Evolutionary conservation across 2,329 filamentous ascomycete species (phyloP).

Genomic region (Monosporascus sp.): DNA sequence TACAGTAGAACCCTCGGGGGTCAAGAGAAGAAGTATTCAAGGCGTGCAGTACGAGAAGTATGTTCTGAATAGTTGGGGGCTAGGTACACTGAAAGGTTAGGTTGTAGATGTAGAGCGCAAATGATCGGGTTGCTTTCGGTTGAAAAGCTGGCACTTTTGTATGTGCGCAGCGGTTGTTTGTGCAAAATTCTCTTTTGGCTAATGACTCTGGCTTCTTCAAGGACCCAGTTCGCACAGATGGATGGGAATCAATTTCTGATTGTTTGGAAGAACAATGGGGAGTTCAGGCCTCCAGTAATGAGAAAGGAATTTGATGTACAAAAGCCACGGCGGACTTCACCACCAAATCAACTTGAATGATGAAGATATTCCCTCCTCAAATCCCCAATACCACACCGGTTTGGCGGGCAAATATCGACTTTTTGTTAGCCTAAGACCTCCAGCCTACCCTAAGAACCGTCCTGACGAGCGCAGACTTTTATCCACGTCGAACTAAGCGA

Average conservation of each 20-base stretch:
- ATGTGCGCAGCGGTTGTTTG: slow-evolving; percentile 4
- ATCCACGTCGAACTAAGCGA: background rate
- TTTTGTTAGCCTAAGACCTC: background rate
- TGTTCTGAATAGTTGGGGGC: background rate
- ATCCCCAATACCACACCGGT: background rate
- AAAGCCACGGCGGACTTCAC: slow-evolving; percentile 25
- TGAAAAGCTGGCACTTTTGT: slow-evolving; percentile 17
- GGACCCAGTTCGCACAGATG: slow-evolving; percentile 26
- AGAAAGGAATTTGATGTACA: slow-evolving; percentile 28
- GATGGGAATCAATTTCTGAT: slow-evolving; percentile 31
- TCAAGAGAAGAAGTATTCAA: background rate
- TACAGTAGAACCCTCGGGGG: slow-evolving; percentile 8
- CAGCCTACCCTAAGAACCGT: background rate
- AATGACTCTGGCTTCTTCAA: slow-evolving; percentile 18
- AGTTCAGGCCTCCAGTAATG: slow-evolving; percentile 20
- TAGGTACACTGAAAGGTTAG: slow-evolving; percentile 1
- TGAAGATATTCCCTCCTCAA: slow-evolving; percentile 8
- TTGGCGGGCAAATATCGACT: background rate
- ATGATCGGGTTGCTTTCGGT: slow-evolving; percentile 6
- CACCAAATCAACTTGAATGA: slow-evolving; percentile 23
- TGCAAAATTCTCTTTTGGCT: slow-evolving; percentile 7
- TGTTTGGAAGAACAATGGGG: slow-evolving; percentile 28
- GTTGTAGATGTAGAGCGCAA: background rate
- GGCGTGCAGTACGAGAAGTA: background rate
- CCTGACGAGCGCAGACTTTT: background rate